Percentiles rank a stretch among this genome's conserved stretches.
phyloP scores from a whole-genome alignment of 164 flowering plant species.

The Stephania cephalantha region DNA sequence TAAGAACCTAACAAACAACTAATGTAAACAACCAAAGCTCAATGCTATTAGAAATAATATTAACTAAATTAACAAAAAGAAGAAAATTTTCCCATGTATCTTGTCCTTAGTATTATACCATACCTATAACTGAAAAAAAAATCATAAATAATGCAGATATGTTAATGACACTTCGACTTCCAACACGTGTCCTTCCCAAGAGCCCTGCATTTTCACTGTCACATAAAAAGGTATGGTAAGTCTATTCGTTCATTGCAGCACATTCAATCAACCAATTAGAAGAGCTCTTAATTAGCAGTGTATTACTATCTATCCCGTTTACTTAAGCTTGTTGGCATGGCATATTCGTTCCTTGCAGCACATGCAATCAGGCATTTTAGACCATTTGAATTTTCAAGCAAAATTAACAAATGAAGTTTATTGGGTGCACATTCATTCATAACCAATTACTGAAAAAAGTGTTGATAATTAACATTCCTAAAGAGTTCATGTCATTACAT shows the following conservation, averaged over 20 bases:
- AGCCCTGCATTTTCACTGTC: conserved; percentile 75
- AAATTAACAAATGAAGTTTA: neutral
- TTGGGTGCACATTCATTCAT: neutral
- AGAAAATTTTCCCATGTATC: conserved; percentile 6
- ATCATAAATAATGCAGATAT: conserved; percentile 70
- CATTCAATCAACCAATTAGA: neutral
- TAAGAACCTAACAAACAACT: neutral
- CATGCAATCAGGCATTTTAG: neutral
- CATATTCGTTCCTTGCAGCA: neutral
- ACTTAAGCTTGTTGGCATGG: neutral
- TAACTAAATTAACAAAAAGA: neutral
- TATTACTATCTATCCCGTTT: neutral
- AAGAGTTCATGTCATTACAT: conserved; percentile 42
- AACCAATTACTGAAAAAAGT: neutral
- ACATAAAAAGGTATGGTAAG: neutral
- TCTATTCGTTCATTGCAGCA: neutral
- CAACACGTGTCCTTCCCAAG: conserved; percentile 64
- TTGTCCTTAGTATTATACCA: conserved; percentile 18
- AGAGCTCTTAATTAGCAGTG: neutral
- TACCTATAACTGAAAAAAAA: conserved; percentile 69
- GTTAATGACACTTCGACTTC: conserved; percentile 70
- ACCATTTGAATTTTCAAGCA: neutral
- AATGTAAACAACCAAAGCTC: neutral
- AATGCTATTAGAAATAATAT: neutral
- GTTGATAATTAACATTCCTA: neutral